Evolutionary conservation across 23 red algal species (phyloP).

Genomic region (Gracilaria domingensis): DNA sequence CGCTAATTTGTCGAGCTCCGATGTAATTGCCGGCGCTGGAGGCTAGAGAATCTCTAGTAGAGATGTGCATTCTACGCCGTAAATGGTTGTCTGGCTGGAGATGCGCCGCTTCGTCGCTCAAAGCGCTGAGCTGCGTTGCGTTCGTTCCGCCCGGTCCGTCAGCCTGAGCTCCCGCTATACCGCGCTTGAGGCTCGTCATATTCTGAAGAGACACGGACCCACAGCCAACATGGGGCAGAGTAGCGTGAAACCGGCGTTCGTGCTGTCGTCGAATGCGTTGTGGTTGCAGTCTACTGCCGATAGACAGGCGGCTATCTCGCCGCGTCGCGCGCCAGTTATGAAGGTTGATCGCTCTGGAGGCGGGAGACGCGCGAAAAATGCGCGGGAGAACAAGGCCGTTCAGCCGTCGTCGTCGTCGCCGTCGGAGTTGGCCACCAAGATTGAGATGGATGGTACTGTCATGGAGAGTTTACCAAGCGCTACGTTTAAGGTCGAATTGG

Average conservation of each 20-base stretch:
- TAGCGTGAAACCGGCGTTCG: background rate
- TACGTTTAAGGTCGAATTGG: slow-evolving; percentile 86
- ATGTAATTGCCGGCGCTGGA: too few species aligned
- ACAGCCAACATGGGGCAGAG: background rate
- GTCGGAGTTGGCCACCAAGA: slow-evolving; percentile 43
- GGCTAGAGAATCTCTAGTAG: too few species aligned
- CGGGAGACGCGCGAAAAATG: slow-evolving; percentile 36
- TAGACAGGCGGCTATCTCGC: background rate
- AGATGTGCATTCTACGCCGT: too few species aligned
- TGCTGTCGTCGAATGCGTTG: background rate
- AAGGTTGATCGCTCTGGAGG: slow-evolving; percentile 46
- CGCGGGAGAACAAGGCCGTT: background rate
- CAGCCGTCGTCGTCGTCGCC: background rate
- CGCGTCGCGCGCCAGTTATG: slow-evolving; percentile 30
- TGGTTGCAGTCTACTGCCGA: background rate
- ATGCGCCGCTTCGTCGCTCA: background rate
- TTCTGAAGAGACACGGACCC: too few species aligned
- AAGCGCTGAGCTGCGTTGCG: background rate
- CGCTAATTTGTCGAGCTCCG: too few species aligned
- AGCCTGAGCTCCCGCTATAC: too few species aligned
- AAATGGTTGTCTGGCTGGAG: too few species aligned
- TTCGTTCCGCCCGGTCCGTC: too few species aligned
- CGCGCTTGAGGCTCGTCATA: too few species aligned
- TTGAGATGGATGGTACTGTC: slow-evolving; percentile 95
- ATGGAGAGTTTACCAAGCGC: slow-evolving; percentile 96